A percentile compares a stretch with the other conserved stretches of the same genome.
Evolutionary conservation across 2,329 filamentous ascomycete genomes (phyloP).

Genomic region (Hirsutella thompsonii): DNA sequence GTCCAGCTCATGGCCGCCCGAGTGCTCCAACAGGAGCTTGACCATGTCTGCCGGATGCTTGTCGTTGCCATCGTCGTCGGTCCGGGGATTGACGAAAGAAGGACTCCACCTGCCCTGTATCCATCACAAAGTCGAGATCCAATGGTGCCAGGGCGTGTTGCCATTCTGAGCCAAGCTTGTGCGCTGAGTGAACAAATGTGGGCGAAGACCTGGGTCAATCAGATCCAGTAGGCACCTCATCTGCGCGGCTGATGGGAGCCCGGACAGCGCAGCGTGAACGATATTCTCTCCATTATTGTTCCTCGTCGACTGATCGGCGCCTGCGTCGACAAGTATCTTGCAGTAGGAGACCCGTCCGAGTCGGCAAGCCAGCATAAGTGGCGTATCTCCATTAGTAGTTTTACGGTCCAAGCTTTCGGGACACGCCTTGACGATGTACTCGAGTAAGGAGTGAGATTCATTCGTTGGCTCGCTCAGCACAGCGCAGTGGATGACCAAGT

Average conservation of each 20-base stretch:
- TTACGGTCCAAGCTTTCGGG: slow-evolving; percentile 53
- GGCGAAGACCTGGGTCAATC: slow-evolving; percentile 42
- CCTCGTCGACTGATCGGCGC: slow-evolving; percentile 55
- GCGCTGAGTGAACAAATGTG: slow-evolving; percentile 46
- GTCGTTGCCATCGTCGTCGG: not conserved
- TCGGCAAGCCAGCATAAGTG: slow-evolving; percentile 53
- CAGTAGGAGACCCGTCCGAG: slow-evolving; percentile 40
- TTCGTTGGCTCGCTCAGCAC: slow-evolving; percentile 30
- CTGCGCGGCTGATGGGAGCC: slow-evolving; percentile 17
- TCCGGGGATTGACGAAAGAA: no score
- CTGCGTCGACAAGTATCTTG: slow-evolving; percentile 50
- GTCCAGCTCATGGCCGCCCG: slow-evolving; percentile 40
- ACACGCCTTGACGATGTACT: slow-evolving; percentile 50
- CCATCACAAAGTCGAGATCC: slow-evolving; percentile 26
- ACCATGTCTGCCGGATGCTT: slow-evolving; percentile 28
- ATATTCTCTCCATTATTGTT: slow-evolving; percentile 53
- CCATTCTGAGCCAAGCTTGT: slow-evolving; percentile 36
- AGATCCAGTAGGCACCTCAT: slow-evolving; percentile 40
- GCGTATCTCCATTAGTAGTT: slow-evolving; percentile 45
- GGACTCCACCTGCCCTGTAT: not conserved
- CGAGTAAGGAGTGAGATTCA: slow-evolving; percentile 40
- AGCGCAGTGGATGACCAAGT: slow-evolving; percentile 54
- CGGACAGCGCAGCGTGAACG: slow-evolving; percentile 42
- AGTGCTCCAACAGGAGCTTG: slow-evolving; percentile 38
- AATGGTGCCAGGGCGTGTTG: slow-evolving; percentile 51